Base-by-base conservation (phyloP, 2,329 filamentous ascomycete species). In the Aspergillus chevalieri region DNA sequence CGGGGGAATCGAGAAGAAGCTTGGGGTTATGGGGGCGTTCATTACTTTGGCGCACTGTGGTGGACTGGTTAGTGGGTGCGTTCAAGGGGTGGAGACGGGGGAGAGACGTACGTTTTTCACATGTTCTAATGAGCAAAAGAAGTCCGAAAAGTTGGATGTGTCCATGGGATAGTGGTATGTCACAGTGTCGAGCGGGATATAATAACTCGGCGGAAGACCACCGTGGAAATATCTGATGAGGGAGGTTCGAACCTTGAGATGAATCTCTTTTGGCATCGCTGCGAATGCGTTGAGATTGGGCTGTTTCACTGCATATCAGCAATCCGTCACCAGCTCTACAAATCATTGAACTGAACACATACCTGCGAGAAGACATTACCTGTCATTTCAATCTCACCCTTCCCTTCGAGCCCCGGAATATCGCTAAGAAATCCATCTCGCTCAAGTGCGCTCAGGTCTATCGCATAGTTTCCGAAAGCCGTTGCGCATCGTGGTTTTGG, bases 81-180 rank as follows among this genome's bases (percentile, higher is more conserved):
- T 30, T 30, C 12, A 9, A 9, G 26, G 26, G 10, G 4, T 3
- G 9, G 10, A 3, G 10, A 4, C 10, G 1, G 26, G 9, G 26
- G 26, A 30, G 26, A 3, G 26, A 12, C 26, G 14, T 47, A 57
- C 54, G 14, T 57, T 57, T 24, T 48, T 46, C 8, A 52, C 47
- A 44, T 57, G 54, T 19, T 57, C 54, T 8, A 53, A 38, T 9
- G 54, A 57, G 44, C 52, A 57, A 36, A 55, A 57, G 22, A 57
- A 57, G 21, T 57, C 52, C 9, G 52, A 51, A 9, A 53, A 57
- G 26, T 57, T 57, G 19, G 19, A 43, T 19, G 54, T 57, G 6
- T 48, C 47, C 54, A 57, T 57, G 1, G 54, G 54, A 7, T 48
- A 47, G 14, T 57, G 52, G 26, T 55, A 53, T 10, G 28, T 39